Evolutionary conservation across 225 moss, liverwort and hornwort genomes (phyloP).

Genomic region (Pleurozium schreberi): DNA sequence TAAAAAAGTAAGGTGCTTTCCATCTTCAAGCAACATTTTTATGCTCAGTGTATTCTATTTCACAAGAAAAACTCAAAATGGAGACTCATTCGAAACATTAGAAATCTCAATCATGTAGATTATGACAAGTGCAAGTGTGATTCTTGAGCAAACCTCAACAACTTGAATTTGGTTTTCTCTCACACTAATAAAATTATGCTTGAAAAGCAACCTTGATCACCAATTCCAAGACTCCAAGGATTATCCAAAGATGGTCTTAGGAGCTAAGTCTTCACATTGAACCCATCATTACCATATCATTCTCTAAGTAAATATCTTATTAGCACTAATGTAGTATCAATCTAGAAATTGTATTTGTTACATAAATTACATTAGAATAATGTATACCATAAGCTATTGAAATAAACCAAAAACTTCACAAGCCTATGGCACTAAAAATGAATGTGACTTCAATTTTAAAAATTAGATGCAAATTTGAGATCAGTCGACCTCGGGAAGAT

Average conservation of each 20-base stretch:
- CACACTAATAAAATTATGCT: accelerated
- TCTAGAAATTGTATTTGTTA: too few relatives aligned
- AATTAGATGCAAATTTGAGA: not conserved
- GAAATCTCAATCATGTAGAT: not conserved
- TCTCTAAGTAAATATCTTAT: too few relatives aligned
- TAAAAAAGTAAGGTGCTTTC: not conserved
- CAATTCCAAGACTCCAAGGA: not conserved
- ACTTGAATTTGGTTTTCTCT: not conserved
- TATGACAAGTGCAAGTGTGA: not conserved
- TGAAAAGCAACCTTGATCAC: not conserved
- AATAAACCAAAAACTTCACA: too few relatives aligned
- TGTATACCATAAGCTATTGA: too few relatives aligned
- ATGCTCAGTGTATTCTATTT: not conserved
- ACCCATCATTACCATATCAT: too few relatives aligned
- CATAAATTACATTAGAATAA: too few relatives aligned
- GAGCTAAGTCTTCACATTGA: too few relatives aligned
- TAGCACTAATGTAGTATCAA: too few relatives aligned
- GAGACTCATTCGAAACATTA: accelerated
- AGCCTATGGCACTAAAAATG: too few relatives aligned
- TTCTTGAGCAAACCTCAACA: not conserved
- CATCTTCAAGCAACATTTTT: not conserved
- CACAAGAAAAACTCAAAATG: not conserved
- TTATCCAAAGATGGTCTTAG: not conserved
- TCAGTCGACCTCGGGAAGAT: accelerated
- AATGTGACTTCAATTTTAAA: not conserved